Base-by-base conservation (phyloP, 2,329 filamentous ascomycete genomes). In the Neofusicoccum umdonicola region DNA sequence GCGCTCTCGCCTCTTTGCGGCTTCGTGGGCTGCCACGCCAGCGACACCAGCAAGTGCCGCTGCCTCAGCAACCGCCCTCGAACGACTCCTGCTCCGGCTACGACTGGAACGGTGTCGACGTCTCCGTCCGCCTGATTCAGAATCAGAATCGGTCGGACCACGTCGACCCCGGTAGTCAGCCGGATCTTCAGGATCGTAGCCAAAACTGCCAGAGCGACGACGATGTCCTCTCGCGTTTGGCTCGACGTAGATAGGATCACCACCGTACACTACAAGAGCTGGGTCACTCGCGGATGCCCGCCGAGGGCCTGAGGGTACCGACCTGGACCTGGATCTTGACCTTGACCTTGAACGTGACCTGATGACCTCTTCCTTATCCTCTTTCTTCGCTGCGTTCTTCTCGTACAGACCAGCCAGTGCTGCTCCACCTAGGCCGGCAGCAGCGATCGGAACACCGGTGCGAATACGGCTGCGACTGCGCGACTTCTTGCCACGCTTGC, bases 211-310 rank as follows among this genome's bases (percentile, higher is more conserved):
- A 62, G 71, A 72, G 52, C 73, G 72, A 42, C 71, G 70, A 41
- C 78, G 76, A 27, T 80, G 78, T 67, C 82, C 80, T 67, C 82
- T 81, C 66, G 81, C 77, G 61, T 78, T 79, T 31, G 78, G 69
- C 66, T 85, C 85, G 69, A 84, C 83, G 69, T 85, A 82, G 63
- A 89, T 85, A 7, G 86, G 87, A 71, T 86, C 84, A 72, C 83
- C 81, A 68, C 87, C 87, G 74, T 89, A 89, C 73, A 88, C 86
- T 77, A 89, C 87, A 75, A 88, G 76, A 66, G 80, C 82, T 71
- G 79, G 77, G 71, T 82, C 78, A 77, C 78, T 80, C 67, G 78
- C 75, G 71, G 81, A 78, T 69, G 76, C 73, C 66, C 74, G 73
- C 75, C 77, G 72, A 71, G 79, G 69, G 81, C 79, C 74, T 65